phyloP scores from a whole-genome alignment of 805 yeast genomes.

The Spathaspora passalidarum region DNA sequence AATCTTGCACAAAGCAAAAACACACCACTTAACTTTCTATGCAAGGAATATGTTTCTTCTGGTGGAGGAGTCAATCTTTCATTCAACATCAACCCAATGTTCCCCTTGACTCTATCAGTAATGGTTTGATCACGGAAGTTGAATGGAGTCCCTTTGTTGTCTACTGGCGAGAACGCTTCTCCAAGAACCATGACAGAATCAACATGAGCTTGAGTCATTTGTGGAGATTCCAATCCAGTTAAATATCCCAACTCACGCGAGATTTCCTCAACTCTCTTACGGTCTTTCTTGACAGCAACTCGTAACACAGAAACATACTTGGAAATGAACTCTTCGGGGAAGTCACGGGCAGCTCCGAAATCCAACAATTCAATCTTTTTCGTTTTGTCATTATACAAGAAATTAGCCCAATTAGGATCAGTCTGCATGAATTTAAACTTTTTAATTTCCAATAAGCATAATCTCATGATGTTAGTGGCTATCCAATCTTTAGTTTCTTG shows the following conservation, averaged over 20 bases:
- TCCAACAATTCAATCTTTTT: conserved; percentile 81
- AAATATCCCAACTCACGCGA: conserved; percentile 79
- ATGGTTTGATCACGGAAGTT: conserved; percentile 85
- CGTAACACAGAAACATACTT: conserved; percentile 71
- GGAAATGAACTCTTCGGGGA: conserved; percentile 59
- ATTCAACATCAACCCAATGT: conserved; percentile 83
- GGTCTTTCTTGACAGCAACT: conserved; percentile 70
- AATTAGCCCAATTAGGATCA: conserved; percentile 99
- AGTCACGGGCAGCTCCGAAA: conserved; percentile 93
- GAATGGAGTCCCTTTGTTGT: conserved; percentile 49
- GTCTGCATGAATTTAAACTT: conserved; percentile 92
- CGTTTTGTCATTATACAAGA: conserved; percentile 72
- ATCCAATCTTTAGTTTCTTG: conserved; percentile 79
- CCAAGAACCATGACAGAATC: conserved; percentile 88
- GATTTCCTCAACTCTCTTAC: conserved; percentile 57
- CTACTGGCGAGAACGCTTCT: conserved; percentile 76
- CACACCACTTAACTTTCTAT: conserved; percentile 92
- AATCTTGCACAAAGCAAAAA: conserved; percentile 85
- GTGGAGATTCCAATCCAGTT: conserved; percentile 84
- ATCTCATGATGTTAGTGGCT: conserved; percentile 80
- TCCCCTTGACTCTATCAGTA: conserved; percentile 86
- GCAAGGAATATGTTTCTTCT: conserved; percentile 95
- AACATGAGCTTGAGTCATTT: conserved; percentile 89
- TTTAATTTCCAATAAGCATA: conserved; percentile 83
- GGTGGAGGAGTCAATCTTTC: conserved; percentile 97